phyloP scores from a whole-genome alignment of 129 eudicot species.

The Solidago caesia region DNA sequence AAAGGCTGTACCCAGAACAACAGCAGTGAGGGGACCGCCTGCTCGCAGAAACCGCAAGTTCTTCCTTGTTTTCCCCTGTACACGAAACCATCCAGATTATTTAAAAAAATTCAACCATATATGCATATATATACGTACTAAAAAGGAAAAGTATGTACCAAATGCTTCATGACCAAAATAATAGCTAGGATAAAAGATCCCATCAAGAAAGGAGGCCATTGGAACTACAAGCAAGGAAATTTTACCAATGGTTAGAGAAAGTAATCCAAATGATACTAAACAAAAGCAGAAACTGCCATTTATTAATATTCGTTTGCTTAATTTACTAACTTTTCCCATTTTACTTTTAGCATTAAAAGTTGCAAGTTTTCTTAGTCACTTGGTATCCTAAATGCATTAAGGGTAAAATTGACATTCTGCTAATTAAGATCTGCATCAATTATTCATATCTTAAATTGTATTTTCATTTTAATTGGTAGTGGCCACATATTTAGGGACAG shows the following conservation, averaged over 20 bases:
- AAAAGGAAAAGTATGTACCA: constrained; percentile 46
- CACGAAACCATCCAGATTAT: constrained; percentile 16
- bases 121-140: neutral
- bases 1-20: constrained; percentile 77
- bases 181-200: constrained; percentile 70
- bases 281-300: constrained; percentile 1
- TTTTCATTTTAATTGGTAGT: no score
- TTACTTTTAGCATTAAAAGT: no score
- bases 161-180: constrained; percentile 74
- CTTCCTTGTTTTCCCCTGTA: constrained; percentile 77
- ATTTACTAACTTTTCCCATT: no score
- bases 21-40: constrained; percentile 90
- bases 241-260: constrained; percentile 19
- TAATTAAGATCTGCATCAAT: no score
- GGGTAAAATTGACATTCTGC: no score
- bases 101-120: neutral
- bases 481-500: no score
- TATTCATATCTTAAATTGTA: no score
- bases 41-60: constrained; percentile 73
- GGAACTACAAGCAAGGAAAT: constrained; percentile 50
- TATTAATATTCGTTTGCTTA: neutral
- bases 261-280: constrained; percentile 6
- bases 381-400: no score
- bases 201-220: constrained; percentile 88
- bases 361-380: no score